Conservation (phyloP, 1,284 basidiomycete genomes). For the Golubevia pallescens region DNA sequence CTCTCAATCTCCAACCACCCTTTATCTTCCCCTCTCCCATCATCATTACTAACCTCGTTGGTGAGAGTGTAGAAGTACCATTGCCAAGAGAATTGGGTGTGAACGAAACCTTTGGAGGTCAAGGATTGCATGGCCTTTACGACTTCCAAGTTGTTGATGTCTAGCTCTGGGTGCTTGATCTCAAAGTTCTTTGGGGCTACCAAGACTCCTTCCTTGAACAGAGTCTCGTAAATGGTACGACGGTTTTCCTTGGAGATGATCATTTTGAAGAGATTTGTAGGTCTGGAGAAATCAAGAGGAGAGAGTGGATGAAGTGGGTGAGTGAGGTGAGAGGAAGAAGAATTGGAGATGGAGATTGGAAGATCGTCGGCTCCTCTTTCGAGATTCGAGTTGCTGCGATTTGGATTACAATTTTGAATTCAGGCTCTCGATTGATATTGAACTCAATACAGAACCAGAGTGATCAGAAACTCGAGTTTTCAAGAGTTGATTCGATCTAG, state of each 20-base stretch:
- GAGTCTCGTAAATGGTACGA: constrained; percentile 60
- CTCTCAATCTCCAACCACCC: neutral
- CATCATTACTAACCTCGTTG: constrained; percentile 32
- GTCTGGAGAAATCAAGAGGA: neutral
- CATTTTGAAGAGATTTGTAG: constrained; percentile 14
- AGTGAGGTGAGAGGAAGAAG: neutral
- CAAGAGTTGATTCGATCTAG: no score
- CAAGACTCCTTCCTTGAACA: constrained; percentile 82
- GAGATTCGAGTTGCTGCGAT: no score
- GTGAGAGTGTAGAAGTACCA: constrained; percentile 66
- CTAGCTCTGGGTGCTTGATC: constrained; percentile 95
- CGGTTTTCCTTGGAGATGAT: constrained; percentile 64
- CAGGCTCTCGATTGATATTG: no score
- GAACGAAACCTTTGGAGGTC: constrained; percentile 92
- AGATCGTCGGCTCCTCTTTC: no score
- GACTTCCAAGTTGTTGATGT: constrained; percentile 95
- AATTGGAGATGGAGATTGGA: no score
- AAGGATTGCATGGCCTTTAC: constrained; percentile 99
- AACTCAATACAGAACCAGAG: no score
- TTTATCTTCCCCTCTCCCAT: neutral
- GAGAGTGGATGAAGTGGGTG: neutral
- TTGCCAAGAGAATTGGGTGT: constrained; percentile 78
- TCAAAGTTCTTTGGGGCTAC: constrained; percentile 99
- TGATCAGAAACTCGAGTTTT: no score
- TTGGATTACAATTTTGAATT: no score